Conservation (phyloP, 257 asterid genomes). For the Ajuga chamaepitys region DNA sequence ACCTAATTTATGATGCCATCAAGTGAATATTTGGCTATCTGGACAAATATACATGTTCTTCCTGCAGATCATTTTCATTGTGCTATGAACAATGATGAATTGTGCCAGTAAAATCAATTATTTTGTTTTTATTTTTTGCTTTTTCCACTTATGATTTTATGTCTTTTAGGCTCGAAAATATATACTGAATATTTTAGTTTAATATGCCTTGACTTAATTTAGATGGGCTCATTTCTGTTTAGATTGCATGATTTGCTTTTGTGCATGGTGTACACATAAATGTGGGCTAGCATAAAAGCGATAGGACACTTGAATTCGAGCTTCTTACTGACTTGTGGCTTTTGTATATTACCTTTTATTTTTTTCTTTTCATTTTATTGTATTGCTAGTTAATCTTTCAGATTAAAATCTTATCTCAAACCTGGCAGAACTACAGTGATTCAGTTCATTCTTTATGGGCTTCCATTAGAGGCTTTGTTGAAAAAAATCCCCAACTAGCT, state of each 20-base stretch:
- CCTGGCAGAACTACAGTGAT: not conserved
- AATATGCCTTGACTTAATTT: not conserved
- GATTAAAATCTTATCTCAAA: not conserved
- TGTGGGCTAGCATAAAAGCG: not conserved
- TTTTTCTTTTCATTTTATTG: not conserved
- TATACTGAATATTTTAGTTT: constrained; percentile 2
- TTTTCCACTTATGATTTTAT: constrained; percentile 5
- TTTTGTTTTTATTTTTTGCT: no score
- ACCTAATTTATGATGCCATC: not conserved
- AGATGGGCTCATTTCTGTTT: not conserved
- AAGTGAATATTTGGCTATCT: no score
- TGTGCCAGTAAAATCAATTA: constrained; percentile 46
- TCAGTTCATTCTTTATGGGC: not conserved
- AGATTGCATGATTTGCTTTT: not conserved
- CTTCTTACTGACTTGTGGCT: not conserved
- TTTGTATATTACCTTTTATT: not conserved
- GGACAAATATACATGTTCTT: constrained; percentile 51
- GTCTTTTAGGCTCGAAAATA: not conserved
- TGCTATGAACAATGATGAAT: constrained; percentile 49
- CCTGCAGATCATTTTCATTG: constrained; percentile 60
- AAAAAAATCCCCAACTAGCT: no score
- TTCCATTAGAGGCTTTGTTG: not conserved
- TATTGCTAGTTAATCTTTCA: not conserved
- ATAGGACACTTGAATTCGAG: not conserved
- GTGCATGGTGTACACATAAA: not conserved